Evolutionary conservation across 1,284 basidiomycete genomes (phyloP).

Genomic region (Apiotrichum laibachii): DNA sequence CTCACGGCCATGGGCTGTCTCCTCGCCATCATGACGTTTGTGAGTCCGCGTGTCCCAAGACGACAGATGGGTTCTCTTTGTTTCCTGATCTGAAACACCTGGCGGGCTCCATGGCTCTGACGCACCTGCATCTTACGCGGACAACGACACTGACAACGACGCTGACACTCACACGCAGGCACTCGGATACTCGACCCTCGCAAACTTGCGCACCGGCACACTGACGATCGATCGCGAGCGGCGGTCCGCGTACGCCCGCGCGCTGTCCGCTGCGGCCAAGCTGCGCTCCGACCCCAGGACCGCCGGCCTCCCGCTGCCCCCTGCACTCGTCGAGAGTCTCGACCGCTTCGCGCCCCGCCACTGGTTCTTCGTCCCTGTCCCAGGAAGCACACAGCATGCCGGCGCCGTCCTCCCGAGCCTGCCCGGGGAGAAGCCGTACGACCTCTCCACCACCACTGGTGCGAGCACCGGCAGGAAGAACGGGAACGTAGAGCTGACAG

Average conservation of each 20-base stretch:
- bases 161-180: constrained; percentile 26
- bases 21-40: constrained; percentile 30
- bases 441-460: constrained; percentile 22
- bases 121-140: too few relatives aligned
- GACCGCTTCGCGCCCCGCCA: constrained; percentile 19
- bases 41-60: too few relatives aligned
- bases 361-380: constrained; percentile 38
- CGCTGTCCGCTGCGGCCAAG: neutral
- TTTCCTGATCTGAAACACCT: too few relatives aligned
- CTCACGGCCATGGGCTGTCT: constrained; percentile 28
- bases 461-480: too few relatives aligned
- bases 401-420: constrained; percentile 26
- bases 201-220: constrained; percentile 22
- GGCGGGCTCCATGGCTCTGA: too few relatives aligned
- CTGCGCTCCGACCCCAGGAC: too few relatives aligned
- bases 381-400: neutral
- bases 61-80: too few relatives aligned
- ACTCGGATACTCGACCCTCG: constrained; percentile 28
- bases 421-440: constrained; percentile 29
- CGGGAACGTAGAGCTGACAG: too few relatives aligned
- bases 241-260: constrained; percentile 19
- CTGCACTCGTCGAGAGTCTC: neutral
- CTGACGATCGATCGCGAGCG: constrained; percentile 41
- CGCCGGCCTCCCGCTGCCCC: constrained; percentile 15
- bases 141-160: neutral